Base-by-base conservation (phyloP, 805 yeast genomes). In the Metschnikowia hibisci region DNA sequence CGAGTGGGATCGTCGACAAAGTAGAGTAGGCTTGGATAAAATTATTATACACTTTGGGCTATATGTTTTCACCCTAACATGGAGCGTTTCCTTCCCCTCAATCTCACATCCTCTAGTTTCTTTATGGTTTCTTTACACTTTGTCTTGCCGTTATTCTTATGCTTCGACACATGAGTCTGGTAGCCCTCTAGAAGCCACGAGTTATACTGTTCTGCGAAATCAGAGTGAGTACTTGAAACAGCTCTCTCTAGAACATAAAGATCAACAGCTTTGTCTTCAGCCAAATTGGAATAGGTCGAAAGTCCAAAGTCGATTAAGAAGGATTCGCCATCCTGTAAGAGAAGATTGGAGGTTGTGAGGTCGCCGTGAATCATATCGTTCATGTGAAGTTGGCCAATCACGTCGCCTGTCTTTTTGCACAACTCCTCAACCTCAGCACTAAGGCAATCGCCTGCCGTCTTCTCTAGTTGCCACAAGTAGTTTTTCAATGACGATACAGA, bases 231-330 rank as follows among this genome's bases (percentile, higher is more conserved):
- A 52, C 96, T 87, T 25, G 80, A 66, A 14, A 93, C 76, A 0
- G 99, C 98, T 55, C 98, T 71, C 63, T 93, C 99, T 47, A 93
- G 65, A 9, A 93, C 98, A 55, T 93, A 93, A 46, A 93, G 63
- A 62, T 93, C 99, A n/a, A 93, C 99, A 3, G 98, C 98, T 62
- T 87, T 89, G 57, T 91, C 98, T 55, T 93, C 99, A 0, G 85
- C 76, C 48, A 88, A 60, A 1, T 75, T 73, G 0, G 95, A 80
- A 44, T 81, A 81, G 10, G 89, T 80, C 2, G 95, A 85, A 14
- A 93, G 71, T 0, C 99, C 99, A 66, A 93, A 93, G 59, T 93
- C 99, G 42, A 93, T 93, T 51, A 93, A 63, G 27, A 70, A 77
- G 0, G 95, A 88, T 6, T 48, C 53, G 7, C 38, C 47, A 4